Percentiles rank a stretch among this genome's conserved stretches.
Conservation (phyloP, 768 basidiomycete genomes). For the Lanmaoa rubissima region DNA sequence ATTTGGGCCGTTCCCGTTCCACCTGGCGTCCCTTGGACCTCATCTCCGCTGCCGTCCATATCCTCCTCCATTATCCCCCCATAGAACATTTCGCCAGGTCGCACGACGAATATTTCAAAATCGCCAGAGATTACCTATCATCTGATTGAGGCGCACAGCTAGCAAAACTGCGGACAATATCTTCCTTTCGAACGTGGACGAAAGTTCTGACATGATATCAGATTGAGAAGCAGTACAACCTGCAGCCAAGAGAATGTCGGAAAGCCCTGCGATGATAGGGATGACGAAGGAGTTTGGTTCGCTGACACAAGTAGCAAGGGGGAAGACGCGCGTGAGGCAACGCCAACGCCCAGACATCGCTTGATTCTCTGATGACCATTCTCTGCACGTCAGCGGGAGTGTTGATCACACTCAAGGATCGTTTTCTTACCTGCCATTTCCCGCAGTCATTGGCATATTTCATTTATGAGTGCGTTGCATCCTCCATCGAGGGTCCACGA, state of each 20-base stretch:
- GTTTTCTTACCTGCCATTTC: neutral
- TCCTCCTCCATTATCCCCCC: neutral
- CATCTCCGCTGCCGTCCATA: neutral
- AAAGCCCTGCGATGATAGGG: neutral
- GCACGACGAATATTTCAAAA: conserved; percentile 2
- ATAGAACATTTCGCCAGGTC: neutral
- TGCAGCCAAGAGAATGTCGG: neutral
- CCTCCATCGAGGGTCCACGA: conserved; percentile 8
- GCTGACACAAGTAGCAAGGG: neutral
- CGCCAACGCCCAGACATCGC: conserved; percentile 6
- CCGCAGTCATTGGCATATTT: neutral
- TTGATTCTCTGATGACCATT: conserved; percentile 2
- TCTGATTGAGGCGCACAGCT: neutral
- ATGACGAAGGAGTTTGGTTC: neutral
- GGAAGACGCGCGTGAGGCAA: conserved; percentile 1
- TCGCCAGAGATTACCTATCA: conserved; percentile 9
- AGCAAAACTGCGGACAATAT: neutral
- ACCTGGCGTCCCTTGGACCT: neutral
- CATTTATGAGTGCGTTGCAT: neutral
- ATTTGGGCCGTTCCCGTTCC: too few species aligned
- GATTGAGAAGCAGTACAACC: neutral
- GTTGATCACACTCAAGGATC: neutral
- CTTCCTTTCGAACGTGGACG: neutral
- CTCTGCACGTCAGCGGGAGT: neutral
- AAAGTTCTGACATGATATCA: neutral